phyloP scores from a whole-genome alignment of 2,329 filamentous ascomycete genomes.

The Blumeria hordei region DNA sequence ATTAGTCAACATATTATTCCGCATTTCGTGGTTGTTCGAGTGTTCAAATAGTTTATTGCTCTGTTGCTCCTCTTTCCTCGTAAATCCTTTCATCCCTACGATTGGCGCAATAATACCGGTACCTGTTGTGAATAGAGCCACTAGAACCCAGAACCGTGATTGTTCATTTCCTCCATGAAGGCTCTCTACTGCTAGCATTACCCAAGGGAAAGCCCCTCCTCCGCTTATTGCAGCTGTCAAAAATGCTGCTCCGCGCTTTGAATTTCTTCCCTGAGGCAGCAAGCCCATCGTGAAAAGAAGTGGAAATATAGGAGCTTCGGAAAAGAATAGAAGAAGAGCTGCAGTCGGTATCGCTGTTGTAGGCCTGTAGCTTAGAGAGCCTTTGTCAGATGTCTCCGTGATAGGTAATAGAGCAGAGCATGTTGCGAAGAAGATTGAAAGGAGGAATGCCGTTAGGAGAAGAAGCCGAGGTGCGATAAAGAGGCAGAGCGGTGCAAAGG shows the following conservation, averaged over 20 bases:
- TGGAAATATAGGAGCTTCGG: slow-evolving; percentile 59
- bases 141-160: too few species aligned
- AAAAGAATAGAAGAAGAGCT: slow-evolving; percentile 53
- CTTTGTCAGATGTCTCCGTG: slow-evolving; percentile 20
- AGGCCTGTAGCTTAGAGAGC: neutral
- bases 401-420: slow-evolving; percentile 41
- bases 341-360: slow-evolving; percentile 17
- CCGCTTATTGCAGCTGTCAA: slow-evolving; percentile 48
- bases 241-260: slow-evolving; percentile 50
- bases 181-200: slow-evolving; percentile 32
- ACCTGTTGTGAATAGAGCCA: too few species aligned
- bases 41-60: too few species aligned
- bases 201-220: slow-evolving; percentile 49
- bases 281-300: slow-evolving; percentile 62
- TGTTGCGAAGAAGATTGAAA: slow-evolving; percentile 35
- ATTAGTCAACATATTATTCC: too few species aligned
- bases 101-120: too few species aligned
- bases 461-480: slow-evolving; percentile 22
- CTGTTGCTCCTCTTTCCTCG: too few species aligned
- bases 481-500: slow-evolving; percentile 37
- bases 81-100: too few species aligned
- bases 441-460: neutral
- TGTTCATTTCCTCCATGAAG: neutral
- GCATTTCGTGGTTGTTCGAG: too few species aligned
- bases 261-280: slow-evolving; percentile 52